Evolutionary conservation across 768 basidiomycete genomes (phyloP).

Genomic region (Termitomyces sp.): DNA sequence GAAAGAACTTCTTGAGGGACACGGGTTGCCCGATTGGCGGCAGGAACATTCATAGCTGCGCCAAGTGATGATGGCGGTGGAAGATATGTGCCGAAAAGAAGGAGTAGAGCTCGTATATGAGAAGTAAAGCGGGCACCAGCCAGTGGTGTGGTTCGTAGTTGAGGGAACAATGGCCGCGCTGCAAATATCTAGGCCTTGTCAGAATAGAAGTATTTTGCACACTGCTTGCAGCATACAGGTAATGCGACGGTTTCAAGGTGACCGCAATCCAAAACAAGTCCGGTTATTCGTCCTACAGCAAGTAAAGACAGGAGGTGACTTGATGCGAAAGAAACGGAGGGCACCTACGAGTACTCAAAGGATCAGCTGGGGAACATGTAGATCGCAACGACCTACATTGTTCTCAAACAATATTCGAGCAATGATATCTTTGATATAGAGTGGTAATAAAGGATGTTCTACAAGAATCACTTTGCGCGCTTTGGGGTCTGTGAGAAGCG

Average conservation of each 20-base stretch:
- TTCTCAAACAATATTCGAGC: conserved; percentile 87
- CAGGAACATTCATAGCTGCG: conserved; percentile 55
- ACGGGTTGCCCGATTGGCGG: conserved; percentile 53
- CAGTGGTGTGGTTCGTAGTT: conserved; percentile 77
- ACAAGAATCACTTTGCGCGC: conserved; percentile 91
- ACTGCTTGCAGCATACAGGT: conserved; percentile 53
- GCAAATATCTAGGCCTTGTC: conserved; percentile 66
- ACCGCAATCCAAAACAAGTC: conserved; percentile 90
- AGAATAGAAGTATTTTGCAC: background rate
- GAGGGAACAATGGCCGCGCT: conserved; percentile 80
- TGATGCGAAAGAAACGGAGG: conserved; percentile 89
- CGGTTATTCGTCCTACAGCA: conserved; percentile 84
- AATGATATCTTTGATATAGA: conserved; percentile 83
- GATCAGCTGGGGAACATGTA: background rate
- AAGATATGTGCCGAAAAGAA: conserved; percentile 79
- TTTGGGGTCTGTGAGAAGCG: conserved; percentile 90
- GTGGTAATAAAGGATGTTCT: conserved; percentile 83
- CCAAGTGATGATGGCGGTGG: conserved; percentile 73
- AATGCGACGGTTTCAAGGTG: conserved; percentile 85
- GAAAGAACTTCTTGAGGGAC: conserved; percentile 80
- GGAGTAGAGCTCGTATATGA: conserved; percentile 76
- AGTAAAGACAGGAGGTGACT: conserved; percentile 83
- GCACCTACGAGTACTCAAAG: conserved; percentile 51
- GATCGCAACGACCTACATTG: conserved; percentile 45
- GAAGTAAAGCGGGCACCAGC: conserved; percentile 79